A percentile compares a stretch with the other conserved stretches of the same genome.
Evolutionary conservation across 768 basidiomycete species (phyloP).

Genomic region (Hypholoma fasciculare): DNA sequence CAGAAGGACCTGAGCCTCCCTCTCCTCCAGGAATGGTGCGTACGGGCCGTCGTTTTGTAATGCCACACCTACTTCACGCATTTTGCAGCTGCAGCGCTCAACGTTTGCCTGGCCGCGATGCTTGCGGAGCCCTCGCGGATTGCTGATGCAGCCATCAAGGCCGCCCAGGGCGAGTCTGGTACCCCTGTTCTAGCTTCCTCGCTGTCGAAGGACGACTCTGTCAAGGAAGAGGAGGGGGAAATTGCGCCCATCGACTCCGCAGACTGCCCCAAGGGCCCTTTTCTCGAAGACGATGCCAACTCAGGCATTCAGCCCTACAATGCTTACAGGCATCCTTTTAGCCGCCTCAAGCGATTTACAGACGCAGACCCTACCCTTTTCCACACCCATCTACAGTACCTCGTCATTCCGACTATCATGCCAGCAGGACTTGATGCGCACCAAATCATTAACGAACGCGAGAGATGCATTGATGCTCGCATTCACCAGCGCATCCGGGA

Average conservation of each 20-base stretch:
- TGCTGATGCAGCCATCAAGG: constrained; percentile 75
- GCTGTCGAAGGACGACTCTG: constrained; percentile 36
- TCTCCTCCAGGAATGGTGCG: too few species aligned
- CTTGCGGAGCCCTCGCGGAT: constrained; percentile 59
- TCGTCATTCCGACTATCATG: constrained; percentile 87
- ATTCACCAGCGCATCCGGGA: constrained; percentile 88
- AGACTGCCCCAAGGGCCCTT: constrained; percentile 71
- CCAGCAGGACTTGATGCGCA: constrained; percentile 92
- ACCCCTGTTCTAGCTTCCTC: constrained; percentile 25
- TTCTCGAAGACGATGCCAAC: constrained; percentile 75
- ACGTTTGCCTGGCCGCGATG: too few species aligned
- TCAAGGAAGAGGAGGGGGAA: constrained; percentile 60
- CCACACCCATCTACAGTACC: constrained; percentile 73
- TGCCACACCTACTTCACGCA: too few species aligned
- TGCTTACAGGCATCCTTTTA: constrained; percentile 82
- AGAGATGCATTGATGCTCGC: constrained; percentile 87
- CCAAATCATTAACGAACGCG: constrained; percentile 87
- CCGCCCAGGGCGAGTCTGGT: constrained; percentile 53
- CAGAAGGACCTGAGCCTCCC: too few species aligned
- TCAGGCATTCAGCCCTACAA: constrained; percentile 93
- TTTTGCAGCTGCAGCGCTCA: too few species aligned
- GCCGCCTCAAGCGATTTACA: constrained; percentile 68
- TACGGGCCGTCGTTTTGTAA: too few species aligned
- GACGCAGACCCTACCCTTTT: constrained; percentile 62
- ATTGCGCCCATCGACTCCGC: constrained; percentile 45